Base-by-base conservation (phyloP, 441 rosid species). In the Eruca vesicaria region DNA sequence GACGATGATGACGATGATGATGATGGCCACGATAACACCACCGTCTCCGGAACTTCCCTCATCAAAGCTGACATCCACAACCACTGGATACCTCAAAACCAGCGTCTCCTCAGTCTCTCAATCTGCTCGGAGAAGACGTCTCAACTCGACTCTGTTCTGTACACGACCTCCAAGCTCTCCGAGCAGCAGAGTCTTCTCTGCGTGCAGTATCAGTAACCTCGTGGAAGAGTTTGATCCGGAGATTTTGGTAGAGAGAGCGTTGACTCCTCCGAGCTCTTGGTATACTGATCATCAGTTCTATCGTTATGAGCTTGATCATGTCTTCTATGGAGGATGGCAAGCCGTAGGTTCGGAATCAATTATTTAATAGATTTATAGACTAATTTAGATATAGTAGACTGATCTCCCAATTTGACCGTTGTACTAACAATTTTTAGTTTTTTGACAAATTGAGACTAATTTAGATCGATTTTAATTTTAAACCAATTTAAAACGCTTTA, bases 321-420 rank as follows among this genome's bases (percentile, higher is more conserved):
- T 94, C 85, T 92, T 94, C 86, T 87, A 82, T 73, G 83, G 84
- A 78, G 96, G 93, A 56, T 94, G 98, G 97, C 92, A 87, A 79
- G 93, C 87, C 7, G 90, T 94, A 56, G 97, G 97, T 94, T 56
- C 55, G 6, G 31, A 23, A 23, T n/a, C n/a, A n/a, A 23, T 28
- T 2, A 4, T 28, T 28, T 28, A 28, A 28, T 5, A 2, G 31
- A 28, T 28, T 28, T 28, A n/a, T n/a, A 28, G 3, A 28, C 31
- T 28, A 28, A 2, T 28, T 28, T 28, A 28, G 31, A 28, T 28
- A 2, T 32, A n/a, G 50, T 32, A 4, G 3, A 31, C 33, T 23
- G 26, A 23, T 23, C 26, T 3, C 26, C 26, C 26, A 23, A 23
- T 23, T 23, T 3, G 1, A 23, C 3, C 26, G 26, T 23, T 23